These are phyloP conservation scores for Globisporangium emineosum DNA, from an alignment of 352 stramenopile species.

Conservation along the genomic window DNA sequence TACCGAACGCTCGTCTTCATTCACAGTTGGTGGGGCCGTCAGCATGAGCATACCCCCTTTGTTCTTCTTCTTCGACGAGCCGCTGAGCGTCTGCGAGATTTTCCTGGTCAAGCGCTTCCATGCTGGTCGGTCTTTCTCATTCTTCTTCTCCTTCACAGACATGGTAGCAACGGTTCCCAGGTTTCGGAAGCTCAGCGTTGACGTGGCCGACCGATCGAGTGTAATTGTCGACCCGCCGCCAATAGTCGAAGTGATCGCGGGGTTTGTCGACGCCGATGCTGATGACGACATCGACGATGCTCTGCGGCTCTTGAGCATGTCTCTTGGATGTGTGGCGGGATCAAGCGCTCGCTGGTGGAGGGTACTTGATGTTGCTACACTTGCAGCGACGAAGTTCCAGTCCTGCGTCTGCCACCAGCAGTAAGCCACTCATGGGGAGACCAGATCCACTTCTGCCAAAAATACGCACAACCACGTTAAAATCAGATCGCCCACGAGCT, in stretches of 20 bases:
- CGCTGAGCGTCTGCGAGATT: slow-evolving; percentile 12
- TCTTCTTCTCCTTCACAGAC: neutral
- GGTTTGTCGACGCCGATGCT: neutral
- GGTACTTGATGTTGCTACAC: neutral
- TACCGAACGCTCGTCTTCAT: neutral
- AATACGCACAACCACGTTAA: neutral
- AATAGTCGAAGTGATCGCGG: neutral
- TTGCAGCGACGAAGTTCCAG: neutral
- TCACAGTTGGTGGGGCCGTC: neutral
- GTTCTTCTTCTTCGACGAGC: slow-evolving; percentile 3
- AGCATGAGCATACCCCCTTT: neutral
- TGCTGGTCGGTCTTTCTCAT: neutral
- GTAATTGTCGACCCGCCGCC: neutral
- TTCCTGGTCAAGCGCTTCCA: slow-evolving; percentile 17
- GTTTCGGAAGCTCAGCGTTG: slow-evolving; percentile 5
- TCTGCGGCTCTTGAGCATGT: neutral
- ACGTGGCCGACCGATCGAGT: neutral
- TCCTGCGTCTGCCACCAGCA: neutral
- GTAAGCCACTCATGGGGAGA: neutral
- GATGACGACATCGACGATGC: neutral
- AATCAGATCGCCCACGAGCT: neutral
- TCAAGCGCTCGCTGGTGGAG: neutral
- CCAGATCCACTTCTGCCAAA: neutral
- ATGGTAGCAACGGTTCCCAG: neutral
- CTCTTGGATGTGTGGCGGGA: neutral